phyloP scores from a whole-genome alignment of 2,329 filamentous ascomycete species.

The Phialocephala sp. region DNA sequence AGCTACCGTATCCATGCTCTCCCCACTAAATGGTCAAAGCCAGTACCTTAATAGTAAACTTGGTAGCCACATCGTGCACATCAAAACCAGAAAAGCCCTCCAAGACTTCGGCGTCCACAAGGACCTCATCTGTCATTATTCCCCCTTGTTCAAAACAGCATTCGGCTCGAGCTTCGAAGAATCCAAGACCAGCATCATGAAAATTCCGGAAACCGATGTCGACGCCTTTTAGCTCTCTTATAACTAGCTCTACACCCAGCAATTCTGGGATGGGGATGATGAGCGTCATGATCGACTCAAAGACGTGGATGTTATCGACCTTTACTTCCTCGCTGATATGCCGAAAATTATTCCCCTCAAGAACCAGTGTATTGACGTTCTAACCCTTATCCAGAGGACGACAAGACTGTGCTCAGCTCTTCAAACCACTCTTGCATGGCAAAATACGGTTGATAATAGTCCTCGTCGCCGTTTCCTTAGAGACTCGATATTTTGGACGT shows the following conservation, averaged over 20 bases:
- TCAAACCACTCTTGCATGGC: no score
- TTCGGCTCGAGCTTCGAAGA: constrained; percentile 25
- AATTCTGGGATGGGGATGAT: constrained; percentile 4
- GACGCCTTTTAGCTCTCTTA: constrained; percentile 24
- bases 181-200: constrained; percentile 18
- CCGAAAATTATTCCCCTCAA: not conserved
- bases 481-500: no score
- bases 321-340: constrained; percentile 26
- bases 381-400: not conserved
- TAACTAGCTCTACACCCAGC: constrained; percentile 28
- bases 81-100: constrained; percentile 19
- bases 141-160: constrained; percentile 31
- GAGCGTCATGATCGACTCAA: not conserved
- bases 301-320: constrained; percentile 1
- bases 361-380: constrained; percentile 19
- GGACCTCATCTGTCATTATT: constrained; percentile 27
- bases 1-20: no score
- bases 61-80: constrained; percentile 20
- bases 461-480: no score
- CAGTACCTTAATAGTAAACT: not conserved
- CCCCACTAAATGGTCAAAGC: not conserved
- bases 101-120: constrained; percentile 32
- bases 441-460: no score
- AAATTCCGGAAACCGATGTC: constrained; percentile 12
- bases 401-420: no score